phyloP scores from a whole-genome alignment of 164 flowering plant species.

The Brasenia schreberi region DNA sequence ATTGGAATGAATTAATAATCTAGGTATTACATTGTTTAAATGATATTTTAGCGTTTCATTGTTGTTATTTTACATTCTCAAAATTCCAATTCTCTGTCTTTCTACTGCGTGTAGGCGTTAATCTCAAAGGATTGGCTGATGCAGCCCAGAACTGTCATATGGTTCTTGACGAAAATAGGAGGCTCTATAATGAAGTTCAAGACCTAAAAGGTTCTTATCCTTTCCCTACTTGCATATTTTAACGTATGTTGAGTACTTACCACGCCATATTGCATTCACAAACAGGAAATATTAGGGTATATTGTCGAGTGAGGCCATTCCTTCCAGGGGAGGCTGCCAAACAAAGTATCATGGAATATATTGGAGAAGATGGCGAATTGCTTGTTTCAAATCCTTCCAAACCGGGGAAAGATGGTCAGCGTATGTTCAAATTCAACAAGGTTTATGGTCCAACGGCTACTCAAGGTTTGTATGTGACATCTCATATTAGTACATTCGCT shows the following conservation, averaged over 20 bases:
- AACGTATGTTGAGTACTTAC: neutral
- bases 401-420: conserved; percentile 68
- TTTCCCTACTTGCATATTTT: neutral
- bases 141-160: conserved; percentile 74
- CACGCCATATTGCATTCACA: neutral
- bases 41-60: neutral
- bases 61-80: neutral
- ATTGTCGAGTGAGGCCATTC: conserved; percentile 90
- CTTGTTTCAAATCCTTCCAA: conserved; percentile 66
- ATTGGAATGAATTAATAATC: too few relatives aligned
- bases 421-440: conserved; percentile 80
- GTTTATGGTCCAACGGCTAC: conserved; percentile 65
- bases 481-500: neutral
- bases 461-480: conserved; percentile 45
- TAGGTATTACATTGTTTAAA: neutral
- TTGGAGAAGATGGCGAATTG: conserved; percentile 88
- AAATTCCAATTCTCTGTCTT: neutral
- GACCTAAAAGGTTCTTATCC: conserved; percentile 68
- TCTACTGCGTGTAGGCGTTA: conserved; percentile 30
- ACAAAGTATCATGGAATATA: conserved; percentile 59
- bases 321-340: conserved; percentile 64
- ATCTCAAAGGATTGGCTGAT: conserved; percentile 55
- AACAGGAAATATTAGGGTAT: conserved; percentile 87
- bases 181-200: conserved; percentile 86
- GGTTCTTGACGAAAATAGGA: conserved; percentile 80